Evolutionary conservation across 2,329 filamentous ascomycete species (phyloP).

Genomic region (Paracoccidioides brasiliensis): DNA sequence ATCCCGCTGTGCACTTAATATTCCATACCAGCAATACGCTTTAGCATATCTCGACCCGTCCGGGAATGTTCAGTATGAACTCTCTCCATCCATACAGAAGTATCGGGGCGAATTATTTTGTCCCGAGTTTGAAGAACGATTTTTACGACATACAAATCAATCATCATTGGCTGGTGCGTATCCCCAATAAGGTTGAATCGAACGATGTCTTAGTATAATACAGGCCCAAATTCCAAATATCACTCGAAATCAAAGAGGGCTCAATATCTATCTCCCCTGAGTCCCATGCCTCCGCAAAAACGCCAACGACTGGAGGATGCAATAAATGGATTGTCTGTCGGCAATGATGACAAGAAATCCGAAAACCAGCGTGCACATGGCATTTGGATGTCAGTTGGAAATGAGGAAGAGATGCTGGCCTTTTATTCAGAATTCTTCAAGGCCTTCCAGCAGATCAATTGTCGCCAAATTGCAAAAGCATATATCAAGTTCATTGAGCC

Average conservation of each 20-base stretch:
- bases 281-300: not conserved
- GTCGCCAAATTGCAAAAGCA: constrained; percentile 32
- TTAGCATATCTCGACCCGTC: constrained; percentile 2
- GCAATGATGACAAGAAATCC: not conserved
- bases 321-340: not conserved
- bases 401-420: constrained; percentile 23
- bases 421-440: constrained; percentile 32
- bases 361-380: not conserved
- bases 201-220: not conserved
- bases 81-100: constrained; percentile 2
- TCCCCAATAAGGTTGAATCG: not conserved
- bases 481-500: constrained; percentile 37
- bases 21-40: not conserved
- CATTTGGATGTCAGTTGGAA: constrained; percentile 20
- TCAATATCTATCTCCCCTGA: not conserved
- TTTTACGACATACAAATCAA: not conserved
- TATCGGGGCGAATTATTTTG: not conserved
- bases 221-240: not conserved
- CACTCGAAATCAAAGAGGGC: not conserved
- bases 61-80: constrained; percentile 1
- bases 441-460: constrained; percentile 34
- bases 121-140: not conserved
- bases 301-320: not conserved
- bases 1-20: not conserved
- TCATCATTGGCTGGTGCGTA: not conserved